Evolutionary conservation across 768 basidiomycete species (phyloP), one percentile per base, ranked within the genome.

Genomic region (Daedalea quercina): DNA sequence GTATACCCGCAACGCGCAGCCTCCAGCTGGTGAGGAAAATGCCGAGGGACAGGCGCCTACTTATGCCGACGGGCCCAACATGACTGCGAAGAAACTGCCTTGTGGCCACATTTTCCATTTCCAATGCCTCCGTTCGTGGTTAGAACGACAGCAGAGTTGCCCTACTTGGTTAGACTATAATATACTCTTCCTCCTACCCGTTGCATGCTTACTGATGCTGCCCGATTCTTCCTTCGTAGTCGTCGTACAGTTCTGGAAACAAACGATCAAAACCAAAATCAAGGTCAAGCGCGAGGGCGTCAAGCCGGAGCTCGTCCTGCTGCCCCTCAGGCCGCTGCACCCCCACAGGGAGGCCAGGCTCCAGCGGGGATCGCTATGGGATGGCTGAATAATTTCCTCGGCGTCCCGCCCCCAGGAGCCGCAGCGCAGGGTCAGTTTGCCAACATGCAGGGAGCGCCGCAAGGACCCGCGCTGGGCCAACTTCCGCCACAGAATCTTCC

Each of bases 61-160:
- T 35, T 66, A 33, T 61, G 60, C 34, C 51, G 84, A 90, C 57
- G 90, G 90, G 11, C 90, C 91, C 9, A 97, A 97, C 63, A 91
- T 90, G 50, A 94, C 94, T 13, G 94, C 95, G 1, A 99, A 99
- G 73, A 94, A 92, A 65, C 74, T 99, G 22, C 91, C 88, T 9
- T 99, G 96, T 70, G 94, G 94, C 0, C 96, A 99, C 67, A 84
- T 96, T 41, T 99, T 99, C 73, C 96, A 99, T 70, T 95, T 97
- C 67, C 85, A 97, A 63, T 99, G 96, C 69, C 78, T 99, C 57
- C 80, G 93, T 37, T 94, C 92, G 20, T 99, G 96, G 96, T 78
- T 99, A 24, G 96, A 99, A 69, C 80, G 96, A 42, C 96, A 99
- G 67, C 96, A 98, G 69, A 98, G 90, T 60, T 99, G 96, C 67